Conservation (phyloP, 768 basidiomycete species). For the Leucocoprinus leucothites region DNA sequence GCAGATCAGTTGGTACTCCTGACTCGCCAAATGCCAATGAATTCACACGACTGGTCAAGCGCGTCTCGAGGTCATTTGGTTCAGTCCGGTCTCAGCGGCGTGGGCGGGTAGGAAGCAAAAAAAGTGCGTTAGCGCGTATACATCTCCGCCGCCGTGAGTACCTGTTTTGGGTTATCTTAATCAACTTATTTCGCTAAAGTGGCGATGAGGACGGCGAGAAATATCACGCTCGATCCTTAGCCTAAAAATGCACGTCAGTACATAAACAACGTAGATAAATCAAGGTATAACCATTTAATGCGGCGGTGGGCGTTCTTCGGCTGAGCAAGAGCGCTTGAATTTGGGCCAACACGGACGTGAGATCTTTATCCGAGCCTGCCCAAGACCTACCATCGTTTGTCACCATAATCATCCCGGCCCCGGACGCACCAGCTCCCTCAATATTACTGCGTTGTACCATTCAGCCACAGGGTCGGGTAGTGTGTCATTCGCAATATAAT, state of each 20-base stretch:
- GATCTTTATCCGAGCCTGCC: too few species aligned
- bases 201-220: background rate
- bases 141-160: background rate
- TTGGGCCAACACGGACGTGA: too few species aligned
- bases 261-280: too few species aligned
- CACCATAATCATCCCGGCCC: background rate
- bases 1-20: slow-evolving; percentile 3
- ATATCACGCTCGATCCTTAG: background rate
- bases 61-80: background rate
- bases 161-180: background rate
- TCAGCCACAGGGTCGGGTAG: slow-evolving; percentile 1
- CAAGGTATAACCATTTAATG: too few species aligned
- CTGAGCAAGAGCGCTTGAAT: too few species aligned
- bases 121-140: background rate
- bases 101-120: background rate
- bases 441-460: background rate
- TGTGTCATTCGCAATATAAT: background rate
- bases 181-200: too few species aligned
- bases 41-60: background rate
- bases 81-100: slow-evolving; percentile 1
- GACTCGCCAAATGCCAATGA: slow-evolving; percentile 1
- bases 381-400: too few species aligned
- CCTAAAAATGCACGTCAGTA: too few species aligned
- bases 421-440: background rate
- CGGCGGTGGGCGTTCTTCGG: too few species aligned